Evolutionary conservation across 495 filamentous ascomycete species (phyloP).

Genomic region (Neurospora pannonica): DNA sequence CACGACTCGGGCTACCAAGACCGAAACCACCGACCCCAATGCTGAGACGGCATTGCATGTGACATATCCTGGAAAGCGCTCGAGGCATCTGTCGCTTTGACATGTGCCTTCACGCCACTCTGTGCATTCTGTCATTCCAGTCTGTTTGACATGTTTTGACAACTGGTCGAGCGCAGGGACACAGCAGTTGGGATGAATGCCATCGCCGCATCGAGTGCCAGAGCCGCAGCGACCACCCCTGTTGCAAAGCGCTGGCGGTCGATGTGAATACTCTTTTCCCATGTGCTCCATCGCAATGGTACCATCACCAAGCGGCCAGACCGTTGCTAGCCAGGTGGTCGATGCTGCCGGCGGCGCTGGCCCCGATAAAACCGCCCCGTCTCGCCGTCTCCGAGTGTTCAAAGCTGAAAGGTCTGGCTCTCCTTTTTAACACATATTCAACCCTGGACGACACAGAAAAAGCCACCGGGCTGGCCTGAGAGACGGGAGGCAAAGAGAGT

Average conservation of each 20-base stretch:
- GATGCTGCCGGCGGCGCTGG: background rate
- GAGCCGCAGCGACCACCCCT: background rate
- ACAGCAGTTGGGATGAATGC: background rate
- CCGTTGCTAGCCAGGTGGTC: background rate
- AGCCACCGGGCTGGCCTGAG: background rate
- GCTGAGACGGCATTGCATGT: background rate
- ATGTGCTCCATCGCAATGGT: background rate
- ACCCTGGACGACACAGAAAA: background rate
- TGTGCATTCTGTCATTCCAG: background rate
- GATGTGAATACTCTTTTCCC: background rate
- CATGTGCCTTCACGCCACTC: background rate
- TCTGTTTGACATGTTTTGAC: background rate
- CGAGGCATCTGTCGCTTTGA: background rate
- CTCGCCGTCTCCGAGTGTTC: background rate
- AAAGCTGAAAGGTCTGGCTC: background rate
- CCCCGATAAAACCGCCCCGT: background rate
- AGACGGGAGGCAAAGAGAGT: background rate
- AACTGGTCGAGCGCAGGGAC: background rate
- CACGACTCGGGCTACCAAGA: background rate
- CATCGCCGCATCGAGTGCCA: background rate
- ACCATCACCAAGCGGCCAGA: background rate
- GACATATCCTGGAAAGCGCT: background rate
- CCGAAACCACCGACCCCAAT: background rate
- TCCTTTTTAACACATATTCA: background rate
- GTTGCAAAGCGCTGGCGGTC: background rate